Conservation (phyloP, 371 early-diverging fungal species). For the Blakeslea trispora region DNA sequence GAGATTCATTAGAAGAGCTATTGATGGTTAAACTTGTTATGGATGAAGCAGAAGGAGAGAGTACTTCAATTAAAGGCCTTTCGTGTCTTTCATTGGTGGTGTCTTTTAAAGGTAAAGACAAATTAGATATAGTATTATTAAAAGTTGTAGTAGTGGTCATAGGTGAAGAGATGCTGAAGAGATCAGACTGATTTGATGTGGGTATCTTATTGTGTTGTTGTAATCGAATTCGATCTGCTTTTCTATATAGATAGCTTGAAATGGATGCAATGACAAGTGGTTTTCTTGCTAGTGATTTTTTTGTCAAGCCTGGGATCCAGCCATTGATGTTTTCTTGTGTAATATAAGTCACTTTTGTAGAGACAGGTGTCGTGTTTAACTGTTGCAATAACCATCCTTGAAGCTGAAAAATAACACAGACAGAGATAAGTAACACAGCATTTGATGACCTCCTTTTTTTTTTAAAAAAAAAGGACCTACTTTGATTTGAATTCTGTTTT, state of each 20-base stretch:
- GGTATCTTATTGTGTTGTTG: constrained; percentile 9
- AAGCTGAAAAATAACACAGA: constrained; percentile 17
- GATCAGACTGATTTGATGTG: not conserved
- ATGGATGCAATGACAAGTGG: constrained; percentile 65
- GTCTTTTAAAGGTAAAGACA: not conserved
- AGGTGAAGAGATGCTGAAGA: not conserved
- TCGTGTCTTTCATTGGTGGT: not conserved
- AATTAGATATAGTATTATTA: constrained; percentile 4
- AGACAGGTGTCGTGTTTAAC: constrained; percentile 51
- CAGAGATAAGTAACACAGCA: not conserved
- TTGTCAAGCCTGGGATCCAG: constrained; percentile 67
- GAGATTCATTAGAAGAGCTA: not conserved
- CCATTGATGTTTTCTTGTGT: constrained; percentile 52
- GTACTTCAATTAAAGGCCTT: too few relatives aligned
- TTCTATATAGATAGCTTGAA: constrained; percentile 61
- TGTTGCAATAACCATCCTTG: constrained; percentile 70
- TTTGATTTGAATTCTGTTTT: constrained; percentile 57
- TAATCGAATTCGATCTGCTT: constrained; percentile 45
- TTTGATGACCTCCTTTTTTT: not conserved
- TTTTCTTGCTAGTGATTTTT: constrained; percentile 63
- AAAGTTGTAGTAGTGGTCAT: not conserved
- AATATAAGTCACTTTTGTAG: constrained; percentile 64
- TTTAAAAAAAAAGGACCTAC: constrained; percentile 19
- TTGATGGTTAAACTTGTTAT: not conserved
- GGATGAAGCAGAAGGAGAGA: too few relatives aligned